phyloP scores from a whole-genome alignment of 2,329 filamentous ascomycete species.

The Colletotrichum cereale region DNA sequence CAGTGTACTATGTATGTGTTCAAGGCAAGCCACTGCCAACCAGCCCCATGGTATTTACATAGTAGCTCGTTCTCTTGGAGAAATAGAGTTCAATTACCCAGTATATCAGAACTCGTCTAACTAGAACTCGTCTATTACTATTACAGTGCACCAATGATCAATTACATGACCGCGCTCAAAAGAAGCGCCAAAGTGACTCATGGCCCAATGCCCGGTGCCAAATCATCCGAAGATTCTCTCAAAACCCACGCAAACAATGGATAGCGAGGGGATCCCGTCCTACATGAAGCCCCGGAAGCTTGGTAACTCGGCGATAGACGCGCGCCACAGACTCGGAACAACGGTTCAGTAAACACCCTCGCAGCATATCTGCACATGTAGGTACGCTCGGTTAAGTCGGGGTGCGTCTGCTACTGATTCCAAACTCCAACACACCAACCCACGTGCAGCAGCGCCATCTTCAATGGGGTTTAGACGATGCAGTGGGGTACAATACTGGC shows the following conservation, averaged over 20 bases:
- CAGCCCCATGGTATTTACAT: neutral
- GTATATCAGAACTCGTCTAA: constrained; percentile 1
- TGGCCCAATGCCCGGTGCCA: neutral
- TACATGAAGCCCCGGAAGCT: constrained; percentile 1
- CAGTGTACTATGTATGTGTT: too few species aligned
- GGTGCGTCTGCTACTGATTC: neutral
- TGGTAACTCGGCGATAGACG: constrained; percentile 36
- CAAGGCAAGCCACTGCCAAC: neutral
- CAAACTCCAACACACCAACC: constrained; percentile 24
- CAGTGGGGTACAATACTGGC: constrained; percentile 5
- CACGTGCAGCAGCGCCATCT: constrained; percentile 32
- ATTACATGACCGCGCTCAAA: neutral
- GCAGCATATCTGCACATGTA: too few species aligned
- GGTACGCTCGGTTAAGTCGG: constrained; percentile 13
- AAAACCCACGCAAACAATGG: neutral
- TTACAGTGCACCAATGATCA: neutral
- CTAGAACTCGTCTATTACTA: neutral
- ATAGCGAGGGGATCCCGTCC: constrained; percentile 9
- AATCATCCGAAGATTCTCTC: neutral
- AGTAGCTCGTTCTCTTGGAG: neutral
- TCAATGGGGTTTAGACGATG: constrained; percentile 17
- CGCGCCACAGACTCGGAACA: constrained; percentile 27
- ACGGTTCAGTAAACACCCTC: neutral
- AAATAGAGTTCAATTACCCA: neutral
- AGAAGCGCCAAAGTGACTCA: neutral